Conservation (phyloP, 2,329 filamentous ascomycete species). For the Pseudopyricularia javanii region DNA sequence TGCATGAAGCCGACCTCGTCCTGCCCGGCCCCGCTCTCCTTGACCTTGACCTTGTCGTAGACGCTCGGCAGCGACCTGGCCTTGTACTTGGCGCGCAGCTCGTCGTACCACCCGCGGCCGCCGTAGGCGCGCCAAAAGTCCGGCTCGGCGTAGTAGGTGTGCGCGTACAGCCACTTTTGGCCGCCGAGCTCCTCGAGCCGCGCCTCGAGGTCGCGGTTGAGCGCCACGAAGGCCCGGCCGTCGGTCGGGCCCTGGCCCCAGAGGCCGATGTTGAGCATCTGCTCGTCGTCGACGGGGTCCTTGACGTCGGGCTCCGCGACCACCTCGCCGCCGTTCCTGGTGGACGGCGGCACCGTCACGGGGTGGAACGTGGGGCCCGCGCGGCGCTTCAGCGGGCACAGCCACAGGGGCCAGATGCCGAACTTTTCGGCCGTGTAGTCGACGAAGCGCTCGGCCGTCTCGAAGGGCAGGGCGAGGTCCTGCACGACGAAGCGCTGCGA, state of each 20-base stretch:
- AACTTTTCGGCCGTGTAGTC: conserved; percentile 39
- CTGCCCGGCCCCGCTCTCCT: conserved; percentile 6
- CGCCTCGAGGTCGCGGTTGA: conserved; percentile 60
- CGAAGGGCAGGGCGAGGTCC: conserved; percentile 49
- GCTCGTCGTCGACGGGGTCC: conserved; percentile 11
- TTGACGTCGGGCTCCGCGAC: background rate
- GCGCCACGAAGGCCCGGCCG: conserved; percentile 46
- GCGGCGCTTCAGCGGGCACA: conserved; percentile 40
- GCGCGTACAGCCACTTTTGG: conserved; percentile 79
- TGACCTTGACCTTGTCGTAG: conserved; percentile 57
- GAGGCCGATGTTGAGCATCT: conserved; percentile 54
- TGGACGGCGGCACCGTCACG: conserved; percentile 22
- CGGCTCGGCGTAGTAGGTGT: conserved; percentile 66
- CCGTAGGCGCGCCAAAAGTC: conserved; percentile 59
- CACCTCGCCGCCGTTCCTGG: conserved; percentile 6
- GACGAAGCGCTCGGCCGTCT: conserved; percentile 37
- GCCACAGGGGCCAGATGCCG: conserved; percentile 47
- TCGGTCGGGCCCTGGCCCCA: conserved; percentile 64
- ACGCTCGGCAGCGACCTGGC: conserved; percentile 52
- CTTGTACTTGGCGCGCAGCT: conserved; percentile 47
- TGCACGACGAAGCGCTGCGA: conserved; percentile 56
- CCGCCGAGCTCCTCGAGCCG: conserved; percentile 59
- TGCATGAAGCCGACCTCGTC: conserved; percentile 18
- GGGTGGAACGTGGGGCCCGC: conserved; percentile 43
- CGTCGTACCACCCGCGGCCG: conserved; percentile 46